Base-by-base conservation (phyloP, 129 eudicot species). In the Silybum marianum region DNA sequence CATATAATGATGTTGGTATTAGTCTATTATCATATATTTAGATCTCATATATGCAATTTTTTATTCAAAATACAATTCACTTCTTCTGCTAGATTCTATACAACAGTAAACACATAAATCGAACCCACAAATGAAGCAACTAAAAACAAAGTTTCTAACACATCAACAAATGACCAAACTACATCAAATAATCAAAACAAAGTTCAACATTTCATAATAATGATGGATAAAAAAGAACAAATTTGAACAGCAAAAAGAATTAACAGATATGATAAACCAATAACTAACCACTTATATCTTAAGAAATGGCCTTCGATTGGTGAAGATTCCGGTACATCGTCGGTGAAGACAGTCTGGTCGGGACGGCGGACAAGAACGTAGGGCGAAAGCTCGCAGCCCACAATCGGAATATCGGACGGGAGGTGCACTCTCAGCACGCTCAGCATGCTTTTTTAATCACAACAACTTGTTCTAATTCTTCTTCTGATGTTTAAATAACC, bases 371-470 rank as follows among this genome's bases (percentile, higher is more conserved):
- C 58, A 26, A 91, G 87, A 9, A 91, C 97, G 48, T 91, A 91
- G 0, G 93, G 97, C 34, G 94, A 83, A 69, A 91, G 89, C 78
- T 91, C 94, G 68, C 94, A 87, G 62, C 97, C 97, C 58, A 91
- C 97, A 67, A 91, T 91, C 62, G 97, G 97, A 84, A 91, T 91
- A 65, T 91, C 97, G 81, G 97, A 91, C 86, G 97, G 97, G 11
- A 91, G 91, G 76, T 91, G 91, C 76, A 91, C 93, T 76, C 97
- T 73, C 42, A 89, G 84, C 91, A 91, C 91, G 60, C 86, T 88
- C 94, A 93, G 89, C 98, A 93, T 93, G 72, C 86, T 87, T 68
- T 68, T 26, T 71, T 60, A 83, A 80, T 79, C 84, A 69, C 86
- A 78, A 39, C 65, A 54, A 81, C 44, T 40, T 54, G 74, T 32